Conservation (phyloP, 2,329 filamentous ascomycete species). For the Fusarium napiforme region DNA sequence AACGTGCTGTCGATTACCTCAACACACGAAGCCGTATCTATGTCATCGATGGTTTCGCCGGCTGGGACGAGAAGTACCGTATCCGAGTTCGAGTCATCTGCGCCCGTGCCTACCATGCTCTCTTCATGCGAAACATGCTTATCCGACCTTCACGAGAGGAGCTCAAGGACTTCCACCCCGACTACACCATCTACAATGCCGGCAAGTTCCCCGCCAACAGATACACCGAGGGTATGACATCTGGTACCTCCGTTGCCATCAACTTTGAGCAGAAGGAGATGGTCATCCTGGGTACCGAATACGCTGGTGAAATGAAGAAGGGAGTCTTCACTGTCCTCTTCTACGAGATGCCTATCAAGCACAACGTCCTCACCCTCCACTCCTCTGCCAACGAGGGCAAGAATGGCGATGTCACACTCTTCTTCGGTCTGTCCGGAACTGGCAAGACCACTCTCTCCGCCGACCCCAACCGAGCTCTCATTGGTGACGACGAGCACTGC, state of each 20-base stretch:
- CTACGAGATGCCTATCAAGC: conserved; percentile 99
- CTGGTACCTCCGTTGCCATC: conserved; percentile 95
- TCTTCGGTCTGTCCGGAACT: conserved; percentile 98
- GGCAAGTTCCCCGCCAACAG: conserved; percentile 98
- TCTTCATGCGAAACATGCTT: conserved; percentile 99
- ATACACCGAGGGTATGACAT: conserved; percentile 98
- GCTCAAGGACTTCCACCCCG: conserved; percentile 96
- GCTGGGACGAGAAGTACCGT: conserved; percentile 98
- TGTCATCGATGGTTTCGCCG: conserved; percentile 95
- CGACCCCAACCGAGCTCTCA: conserved; percentile 94
- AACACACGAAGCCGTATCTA: conserved; percentile 99
- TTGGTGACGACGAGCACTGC: conserved; percentile 99
- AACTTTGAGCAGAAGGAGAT: conserved; percentile 99
- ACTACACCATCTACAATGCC: conserved; percentile 99
- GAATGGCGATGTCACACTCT: conserved; percentile 95
- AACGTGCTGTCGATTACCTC: conserved; percentile 98
- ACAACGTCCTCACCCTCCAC: conserved; percentile 98
- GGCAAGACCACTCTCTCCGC: conserved; percentile 99
- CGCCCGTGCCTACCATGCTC: conserved; percentile 97
- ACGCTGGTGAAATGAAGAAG: conserved; percentile 87
- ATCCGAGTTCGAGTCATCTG: conserved; percentile 98
- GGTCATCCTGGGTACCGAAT: conserved; percentile 99
- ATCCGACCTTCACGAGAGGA: conserved; percentile 92
- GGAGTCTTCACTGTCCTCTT: conserved; percentile 99
- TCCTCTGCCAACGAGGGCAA: conserved; percentile 98